A percentile compares a stretch with the other conserved stretches of the same genome.
phyloP scores from a whole-genome alignment of 2,329 filamentous ascomycete genomes.

The Blastomyces silverae region DNA sequence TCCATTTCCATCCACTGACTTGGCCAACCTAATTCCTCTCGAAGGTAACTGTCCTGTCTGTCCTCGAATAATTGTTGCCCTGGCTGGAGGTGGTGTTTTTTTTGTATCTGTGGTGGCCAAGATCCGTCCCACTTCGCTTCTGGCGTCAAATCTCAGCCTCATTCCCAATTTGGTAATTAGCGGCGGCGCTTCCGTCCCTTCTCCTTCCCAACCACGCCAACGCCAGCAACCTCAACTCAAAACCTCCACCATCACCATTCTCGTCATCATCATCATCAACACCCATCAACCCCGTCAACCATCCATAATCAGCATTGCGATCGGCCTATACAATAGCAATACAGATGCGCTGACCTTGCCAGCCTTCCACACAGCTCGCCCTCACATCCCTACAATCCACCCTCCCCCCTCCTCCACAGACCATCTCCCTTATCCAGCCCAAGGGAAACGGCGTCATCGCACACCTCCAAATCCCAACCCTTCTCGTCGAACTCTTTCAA shows the following conservation, averaged over 20 bases:
- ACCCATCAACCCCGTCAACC: background rate
- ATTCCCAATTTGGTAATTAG: background rate
- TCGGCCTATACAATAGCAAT: background rate
- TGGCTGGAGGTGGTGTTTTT: background rate
- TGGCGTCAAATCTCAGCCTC: slow-evolving; percentile 5
- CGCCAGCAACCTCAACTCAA: background rate
- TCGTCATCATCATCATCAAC: background rate
- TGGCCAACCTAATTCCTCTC: background rate
- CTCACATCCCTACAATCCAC: background rate
- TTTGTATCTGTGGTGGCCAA: background rate
- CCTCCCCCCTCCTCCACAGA: background rate
- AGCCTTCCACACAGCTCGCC: background rate
- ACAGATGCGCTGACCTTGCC: background rate
- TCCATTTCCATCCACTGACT: background rate
- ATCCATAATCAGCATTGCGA: background rate
- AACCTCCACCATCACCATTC: background rate
- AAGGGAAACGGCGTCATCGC: background rate
- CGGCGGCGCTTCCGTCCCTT: background rate
- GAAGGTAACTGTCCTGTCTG: background rate
- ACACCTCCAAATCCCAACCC: background rate
- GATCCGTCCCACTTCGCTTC: background rate
- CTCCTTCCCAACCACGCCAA: background rate
- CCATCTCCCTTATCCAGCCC: background rate
- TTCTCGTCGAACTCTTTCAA: background rate
- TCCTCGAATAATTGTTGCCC: background rate